Base-by-base conservation (phyloP, 129 eudicot genomes). In the Calendula officinalis region DNA sequence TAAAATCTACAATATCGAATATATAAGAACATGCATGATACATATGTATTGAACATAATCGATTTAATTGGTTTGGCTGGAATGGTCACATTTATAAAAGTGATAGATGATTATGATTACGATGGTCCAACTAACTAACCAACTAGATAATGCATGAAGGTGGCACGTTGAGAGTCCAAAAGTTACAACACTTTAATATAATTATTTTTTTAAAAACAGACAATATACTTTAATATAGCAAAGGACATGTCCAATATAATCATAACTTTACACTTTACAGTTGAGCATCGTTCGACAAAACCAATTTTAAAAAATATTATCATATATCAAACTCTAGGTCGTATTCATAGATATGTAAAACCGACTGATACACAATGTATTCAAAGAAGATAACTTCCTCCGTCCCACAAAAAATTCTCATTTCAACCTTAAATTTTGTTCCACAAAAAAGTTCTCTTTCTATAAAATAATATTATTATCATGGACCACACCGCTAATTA, bases 91-190 rank as follows among this genome's bases (percentile, higher is more conserved):
- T 73, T 45, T 46, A 4, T 4, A 37, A 46, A 73, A 56, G 67
- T 45, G 67, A 64, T 56, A 65, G 72, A 55, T 11, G 66, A 41
- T 22, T 22, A 22, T 64, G 78, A 73, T 45, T 3, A 45, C 13
- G 78, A 73, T 73, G 47, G 60, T 73, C 60, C 72, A 73, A 36
- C 78, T 22, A 22, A 22, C 30, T 49, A 71, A 64, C 72, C 71
- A 73, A 73, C 72, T 66, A 55, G 72, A 64, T 51, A 39, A 73
- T 56, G 66, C 66, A 73, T 56, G 66, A 73, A 56, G 72, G 70
- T 64, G 66, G 59, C 32, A 34, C 17, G 9, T 62, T 22, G 57
- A 55, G 48, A 54, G 34, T 44, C 3, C 6, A 32, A 72, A 72
- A 45, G 63, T 60, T 42, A 64, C 59, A 34, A 17, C 65, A 64